Evolutionary conservation across 2,329 filamentous ascomycete genomes (phyloP).

Genomic region (Colletotrichum cereale): DNA sequence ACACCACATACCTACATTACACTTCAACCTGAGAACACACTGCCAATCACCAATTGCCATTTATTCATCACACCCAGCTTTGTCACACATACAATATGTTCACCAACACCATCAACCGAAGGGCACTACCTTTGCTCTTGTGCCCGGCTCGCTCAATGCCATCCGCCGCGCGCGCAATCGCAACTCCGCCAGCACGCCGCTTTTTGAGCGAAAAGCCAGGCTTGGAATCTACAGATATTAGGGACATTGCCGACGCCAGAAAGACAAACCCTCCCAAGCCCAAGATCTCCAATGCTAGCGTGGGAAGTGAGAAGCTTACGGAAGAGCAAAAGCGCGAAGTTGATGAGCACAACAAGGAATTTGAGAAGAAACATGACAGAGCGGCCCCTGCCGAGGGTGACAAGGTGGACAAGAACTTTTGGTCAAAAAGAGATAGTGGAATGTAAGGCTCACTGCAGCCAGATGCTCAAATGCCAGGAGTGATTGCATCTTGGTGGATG

Average conservation of each 20-base stretch:
- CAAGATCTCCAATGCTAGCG: conserved; percentile 64
- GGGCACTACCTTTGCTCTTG: not conserved
- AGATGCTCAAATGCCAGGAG: not conserved
- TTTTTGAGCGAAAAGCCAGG: conserved; percentile 34
- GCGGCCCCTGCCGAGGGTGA: conserved; percentile 57
- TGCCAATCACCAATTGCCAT: not conserved
- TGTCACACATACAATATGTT: conserved; percentile 5
- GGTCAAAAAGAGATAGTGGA: conserved; percentile 47
- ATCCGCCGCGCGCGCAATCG: not conserved
- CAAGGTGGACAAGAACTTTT: conserved; percentile 69
- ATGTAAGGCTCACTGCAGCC: not conserved
- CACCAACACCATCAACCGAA: not conserved
- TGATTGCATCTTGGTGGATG: not conserved
- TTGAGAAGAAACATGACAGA: conserved; percentile 66
- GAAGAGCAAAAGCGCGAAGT: conserved; percentile 69
- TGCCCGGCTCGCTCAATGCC: not conserved
- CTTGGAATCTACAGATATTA: conserved; percentile 25
- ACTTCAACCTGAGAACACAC: not conserved
- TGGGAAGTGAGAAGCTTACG: conserved; percentile 54
- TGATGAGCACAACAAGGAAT: conserved; percentile 69
- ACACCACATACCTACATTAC: not conserved
- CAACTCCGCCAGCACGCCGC: not conserved
- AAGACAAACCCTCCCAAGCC: conserved; percentile 57
- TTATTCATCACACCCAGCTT: not conserved
- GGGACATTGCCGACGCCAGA: conserved; percentile 24